Evolutionary conservation across 371 early-diverging fungal species (phyloP).

Genomic region (Mucor saturninus): DNA sequence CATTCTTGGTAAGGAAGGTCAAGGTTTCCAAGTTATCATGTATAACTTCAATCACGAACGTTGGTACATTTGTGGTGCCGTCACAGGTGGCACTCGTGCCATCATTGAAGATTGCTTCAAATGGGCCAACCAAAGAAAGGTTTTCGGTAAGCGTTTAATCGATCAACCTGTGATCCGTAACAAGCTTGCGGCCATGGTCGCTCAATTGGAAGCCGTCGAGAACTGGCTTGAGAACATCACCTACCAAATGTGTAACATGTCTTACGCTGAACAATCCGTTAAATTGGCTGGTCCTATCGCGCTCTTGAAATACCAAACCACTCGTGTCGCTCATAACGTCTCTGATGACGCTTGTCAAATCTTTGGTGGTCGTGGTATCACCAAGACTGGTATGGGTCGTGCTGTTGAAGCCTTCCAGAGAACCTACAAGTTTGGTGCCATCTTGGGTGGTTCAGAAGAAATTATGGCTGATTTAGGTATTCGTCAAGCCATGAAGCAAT

Average conservation of each 20-base stretch:
- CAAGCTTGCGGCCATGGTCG: slow-evolving; percentile 68
- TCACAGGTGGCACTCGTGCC: slow-evolving; percentile 77
- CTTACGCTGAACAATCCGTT: slow-evolving; percentile 60
- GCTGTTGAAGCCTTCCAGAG: slow-evolving; percentile 57
- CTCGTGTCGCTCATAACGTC: slow-evolving; percentile 62
- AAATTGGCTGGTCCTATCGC: slow-evolving; percentile 75
- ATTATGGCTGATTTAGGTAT: slow-evolving; percentile 59
- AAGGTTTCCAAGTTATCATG: slow-evolving; percentile 85
- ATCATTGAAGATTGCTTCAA: slow-evolving; percentile 81
- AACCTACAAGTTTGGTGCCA: slow-evolving; percentile 59
- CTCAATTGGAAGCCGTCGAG: slow-evolving; percentile 62
- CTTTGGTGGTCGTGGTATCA: slow-evolving; percentile 73
- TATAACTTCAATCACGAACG: slow-evolving; percentile 83
- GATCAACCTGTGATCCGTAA: slow-evolving; percentile 69
- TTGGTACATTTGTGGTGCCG: slow-evolving; percentile 81
- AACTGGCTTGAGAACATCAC: slow-evolving; percentile 69
- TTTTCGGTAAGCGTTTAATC: slow-evolving; percentile 79
- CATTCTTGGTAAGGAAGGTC: slow-evolving; percentile 84
- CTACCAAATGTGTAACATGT: slow-evolving; percentile 70
- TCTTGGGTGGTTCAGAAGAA: slow-evolving; percentile 86
- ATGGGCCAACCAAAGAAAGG: slow-evolving; percentile 87
- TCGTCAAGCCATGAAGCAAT: slow-evolving; percentile 50
- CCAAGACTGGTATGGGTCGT: slow-evolving; percentile 69
- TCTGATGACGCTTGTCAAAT: slow-evolving; percentile 72
- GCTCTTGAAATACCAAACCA: slow-evolving; percentile 61